A percentile compares a stretch with the other conserved stretches of the same genome.
Evolutionary conservation across 495 filamentous ascomycete species (phyloP).

Genomic region (Hypoxylon perforatum): DNA sequence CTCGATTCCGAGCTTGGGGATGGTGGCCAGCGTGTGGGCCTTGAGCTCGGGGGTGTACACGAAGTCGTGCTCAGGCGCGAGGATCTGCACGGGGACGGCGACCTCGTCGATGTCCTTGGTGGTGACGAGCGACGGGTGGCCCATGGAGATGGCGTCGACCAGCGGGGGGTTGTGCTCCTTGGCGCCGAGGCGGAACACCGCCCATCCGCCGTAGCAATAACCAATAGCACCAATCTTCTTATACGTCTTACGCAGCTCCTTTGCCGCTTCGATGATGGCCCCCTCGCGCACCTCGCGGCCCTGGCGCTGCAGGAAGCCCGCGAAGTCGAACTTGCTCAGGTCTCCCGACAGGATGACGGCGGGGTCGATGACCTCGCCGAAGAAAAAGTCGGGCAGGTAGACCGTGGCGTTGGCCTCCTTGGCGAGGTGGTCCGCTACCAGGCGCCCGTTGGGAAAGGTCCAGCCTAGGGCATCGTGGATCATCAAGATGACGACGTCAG

Average conservation of each 20-base stretch:
- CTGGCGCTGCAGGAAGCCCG: constrained; percentile 51
- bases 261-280: constrained; percentile 63
- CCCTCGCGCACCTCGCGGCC: constrained; percentile 60
- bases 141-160: constrained; percentile 66
- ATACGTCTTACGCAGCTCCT: constrained; percentile 54
- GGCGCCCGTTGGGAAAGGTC: constrained; percentile 65
- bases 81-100: constrained; percentile 65
- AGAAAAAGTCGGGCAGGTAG: constrained; percentile 69
- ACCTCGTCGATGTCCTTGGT: constrained; percentile 64
- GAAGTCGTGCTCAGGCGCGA: constrained; percentile 67
- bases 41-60: constrained; percentile 65
- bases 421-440: constrained; percentile 68
- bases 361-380: constrained; percentile 49
- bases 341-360: constrained; percentile 45
- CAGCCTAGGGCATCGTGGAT: constrained; percentile 71
- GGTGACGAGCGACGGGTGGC: constrained; percentile 63
- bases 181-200: constrained; percentile 57
- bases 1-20: constrained; percentile 55
- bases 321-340: constrained; percentile 54
- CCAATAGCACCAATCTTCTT: constrained; percentile 65
- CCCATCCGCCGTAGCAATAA: constrained; percentile 73
- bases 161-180: constrained; percentile 51
- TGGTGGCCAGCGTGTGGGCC: constrained; percentile 51
- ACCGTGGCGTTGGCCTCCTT: constrained; percentile 61
- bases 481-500: constrained; percentile 62